Evolutionary conservation across 2,329 filamentous ascomycete species (phyloP), one percentile per base, ranked within the genome.

Genomic region (Microascus cirrosus): DNA sequence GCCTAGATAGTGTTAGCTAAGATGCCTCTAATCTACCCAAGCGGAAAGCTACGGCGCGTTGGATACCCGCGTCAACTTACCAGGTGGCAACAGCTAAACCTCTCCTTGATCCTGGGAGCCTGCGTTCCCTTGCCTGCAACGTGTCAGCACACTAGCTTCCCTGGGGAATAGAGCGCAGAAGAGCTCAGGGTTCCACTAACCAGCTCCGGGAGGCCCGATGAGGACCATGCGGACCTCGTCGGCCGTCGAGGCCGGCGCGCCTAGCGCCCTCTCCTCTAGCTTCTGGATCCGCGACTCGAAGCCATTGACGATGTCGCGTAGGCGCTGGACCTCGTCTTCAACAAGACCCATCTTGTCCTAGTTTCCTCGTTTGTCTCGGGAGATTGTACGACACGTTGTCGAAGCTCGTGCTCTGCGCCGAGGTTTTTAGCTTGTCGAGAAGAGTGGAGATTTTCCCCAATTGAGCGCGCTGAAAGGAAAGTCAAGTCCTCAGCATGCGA

Each of bases 101-200:
- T 95, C 71, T 97, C 93, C 83, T 96, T 96, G 77, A 99, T 94
- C 75, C 88, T 93, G 63, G 94, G 94, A 60, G 94, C 94, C 76
- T 99, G 94, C 50, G 94, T 99, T 75, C 94, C 94, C 84, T 99
- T 99, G 78, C 94, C 94, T 97, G 69, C 57, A 48, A 48, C 54
- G 18, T 25, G 48, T 51, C 18, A 51, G 18, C 45, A 48, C 13
- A 48, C 25, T 20, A 20, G 42, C 13, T 15, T 56, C 53, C 39
- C 8, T 11, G 28, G 24, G 18, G 13, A 24, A 42, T 34, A 58
- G 59, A 64, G 65, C 65, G 65, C 20, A n/a, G 20, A 18, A 34
- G 36, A 42, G 7, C 18, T 13, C 20, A 8, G 35, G 22, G 25
- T 42, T n/a, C n/a, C 53, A 78, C 88, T 67, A 83, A 97, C 94